phyloP scores from a whole-genome alignment of 306 rosid genomes.

The Sphenostylis stenocarpa region DNA sequence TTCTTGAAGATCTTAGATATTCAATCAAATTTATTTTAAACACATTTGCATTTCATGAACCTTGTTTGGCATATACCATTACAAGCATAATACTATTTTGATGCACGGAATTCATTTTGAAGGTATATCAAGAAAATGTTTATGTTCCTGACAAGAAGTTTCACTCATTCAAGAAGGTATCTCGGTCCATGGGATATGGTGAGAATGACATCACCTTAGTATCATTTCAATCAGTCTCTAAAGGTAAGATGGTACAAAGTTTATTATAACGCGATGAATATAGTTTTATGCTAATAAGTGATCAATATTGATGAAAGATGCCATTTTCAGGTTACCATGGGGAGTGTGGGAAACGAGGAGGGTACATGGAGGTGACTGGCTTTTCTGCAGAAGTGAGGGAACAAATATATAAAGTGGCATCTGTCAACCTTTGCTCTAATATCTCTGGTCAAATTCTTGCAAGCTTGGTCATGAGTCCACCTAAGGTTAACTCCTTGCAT shows the following conservation, averaged over 20 bases:
- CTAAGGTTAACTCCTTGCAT: slow-evolving; percentile 59
- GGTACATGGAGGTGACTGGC: slow-evolving; percentile 94
- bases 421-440: slow-evolving; percentile 91
- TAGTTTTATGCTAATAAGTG: not conserved
- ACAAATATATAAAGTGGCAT: slow-evolving; percentile 84
- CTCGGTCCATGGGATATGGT: slow-evolving; percentile 83
- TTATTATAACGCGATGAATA: not conserved
- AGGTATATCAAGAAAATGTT: slow-evolving; percentile 90
- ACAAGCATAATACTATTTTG: not conserved
- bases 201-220: slow-evolving; percentile 69
- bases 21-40: not conserved
- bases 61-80: not conserved
- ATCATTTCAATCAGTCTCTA: slow-evolving; percentile 89
- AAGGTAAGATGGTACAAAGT: slow-evolving; percentile 51
- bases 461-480: slow-evolving; percentile 93
- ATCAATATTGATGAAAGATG: not conserved
- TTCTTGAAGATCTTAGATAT: slow-evolving; percentile 3
- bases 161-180: slow-evolving; percentile 83
- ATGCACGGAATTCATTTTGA: slow-evolving; percentile 9
- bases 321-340: slow-evolving; percentile 69
- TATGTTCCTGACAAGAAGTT: slow-evolving; percentile 82
- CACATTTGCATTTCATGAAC: not conserved
- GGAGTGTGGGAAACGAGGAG: slow-evolving; percentile 96
- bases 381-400: slow-evolving; percentile 77
- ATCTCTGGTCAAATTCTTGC: slow-evolving; percentile 89